These are phyloP conservation scores for Hypoxylon sp. DNA, from an alignment of 2,329 filamentous ascomycete genomes.

Conservation along the genomic window DNA sequence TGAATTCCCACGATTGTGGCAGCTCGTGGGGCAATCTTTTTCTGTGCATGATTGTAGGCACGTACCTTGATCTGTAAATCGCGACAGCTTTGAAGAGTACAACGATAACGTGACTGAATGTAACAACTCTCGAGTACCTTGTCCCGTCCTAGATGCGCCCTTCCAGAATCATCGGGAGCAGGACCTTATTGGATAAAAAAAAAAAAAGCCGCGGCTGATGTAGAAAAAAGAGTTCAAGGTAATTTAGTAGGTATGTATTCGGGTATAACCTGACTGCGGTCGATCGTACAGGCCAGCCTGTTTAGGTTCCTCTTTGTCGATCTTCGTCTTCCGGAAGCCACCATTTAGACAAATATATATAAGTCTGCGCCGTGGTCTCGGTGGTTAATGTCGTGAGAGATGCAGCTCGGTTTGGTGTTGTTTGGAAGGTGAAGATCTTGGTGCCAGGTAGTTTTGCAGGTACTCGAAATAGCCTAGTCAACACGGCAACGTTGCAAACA, in stretches of 20 bases:
- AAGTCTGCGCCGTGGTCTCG: conserved; percentile 23
- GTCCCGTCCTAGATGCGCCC: neutral
- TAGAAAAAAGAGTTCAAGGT: conserved; percentile 6
- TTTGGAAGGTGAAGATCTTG: conserved; percentile 24
- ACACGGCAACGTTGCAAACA: conserved; percentile 28
- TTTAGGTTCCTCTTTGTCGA: conserved; percentile 9
- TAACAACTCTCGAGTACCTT: conserved; percentile 8
- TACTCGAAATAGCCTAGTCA: conserved; percentile 14
- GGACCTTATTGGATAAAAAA: conserved; percentile 14
- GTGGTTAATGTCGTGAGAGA: conserved; percentile 18
- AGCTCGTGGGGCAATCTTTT: conserved; percentile 23
- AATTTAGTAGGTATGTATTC: conserved; percentile 10
- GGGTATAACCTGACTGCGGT: conserved; percentile 20
- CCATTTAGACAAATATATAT: conserved; percentile 9
- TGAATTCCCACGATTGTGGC: conserved; percentile 17
- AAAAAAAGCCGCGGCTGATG: neutral
- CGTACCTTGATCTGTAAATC: conserved; percentile 35
- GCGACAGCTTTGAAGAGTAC: conserved; percentile 14
- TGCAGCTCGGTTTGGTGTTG: conserved; percentile 18
- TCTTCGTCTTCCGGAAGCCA: conserved; percentile 5
- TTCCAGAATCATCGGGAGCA: neutral
- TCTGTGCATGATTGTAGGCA: conserved; percentile 10
- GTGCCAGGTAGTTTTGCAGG: conserved; percentile 5
- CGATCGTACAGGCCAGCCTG: conserved; percentile 35
- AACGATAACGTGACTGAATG: conserved; percentile 12